Evolutionary conservation across 2,329 filamentous ascomycete genomes (phyloP), one percentile per base, ranked within the genome.

Genomic region (Botrytis paeoniae): DNA sequence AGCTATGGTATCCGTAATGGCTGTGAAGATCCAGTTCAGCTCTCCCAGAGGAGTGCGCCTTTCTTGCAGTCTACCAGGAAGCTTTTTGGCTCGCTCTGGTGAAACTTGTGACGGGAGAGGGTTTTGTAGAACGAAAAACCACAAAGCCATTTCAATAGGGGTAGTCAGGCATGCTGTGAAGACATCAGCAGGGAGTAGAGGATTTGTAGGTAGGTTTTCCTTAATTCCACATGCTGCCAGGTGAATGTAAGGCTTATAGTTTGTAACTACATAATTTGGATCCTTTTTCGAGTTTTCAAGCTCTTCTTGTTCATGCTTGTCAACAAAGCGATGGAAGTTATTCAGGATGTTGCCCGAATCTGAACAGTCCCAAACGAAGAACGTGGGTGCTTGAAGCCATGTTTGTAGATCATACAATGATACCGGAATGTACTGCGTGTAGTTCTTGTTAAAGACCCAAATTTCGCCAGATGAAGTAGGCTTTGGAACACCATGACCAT

Each of bases 401-500:
- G 93, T 92, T 82, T 98, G 95, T 62, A 99, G 84, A 80, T 99
- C 96, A 79, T 97, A 98, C 14, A 99, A 85, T 1, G 95, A 97
- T 61, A 99, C 93, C 0, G 96, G 96, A 60, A 99, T 99, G 81
- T 99, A 99, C 83, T 99, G 96, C 0, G 96, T 99, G 81, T 98
- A 99, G 77, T 94, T 98, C 78, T 96, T 95, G 83, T 99, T 99
- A 82, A 99, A 99, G 8, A 98, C 97, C 96, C 96, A 99, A 32
- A 99, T 97, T 82, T 99, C 96, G 22, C 96, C 96, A 7, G 95
- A 98, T 4, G 93, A 90, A 0, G 96, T 99, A 4, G 96, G 96
- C 80, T 98, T 94, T 1, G 96, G 96, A 18, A 99, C 96, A 64
- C 96, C 96, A 82, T 99, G 96, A 25, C 96, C 96, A 79, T 99